Evolutionary conservation across 495 filamentous ascomycete genomes (phyloP).

Genomic region (Astrothelium macrocarpum): DNA sequence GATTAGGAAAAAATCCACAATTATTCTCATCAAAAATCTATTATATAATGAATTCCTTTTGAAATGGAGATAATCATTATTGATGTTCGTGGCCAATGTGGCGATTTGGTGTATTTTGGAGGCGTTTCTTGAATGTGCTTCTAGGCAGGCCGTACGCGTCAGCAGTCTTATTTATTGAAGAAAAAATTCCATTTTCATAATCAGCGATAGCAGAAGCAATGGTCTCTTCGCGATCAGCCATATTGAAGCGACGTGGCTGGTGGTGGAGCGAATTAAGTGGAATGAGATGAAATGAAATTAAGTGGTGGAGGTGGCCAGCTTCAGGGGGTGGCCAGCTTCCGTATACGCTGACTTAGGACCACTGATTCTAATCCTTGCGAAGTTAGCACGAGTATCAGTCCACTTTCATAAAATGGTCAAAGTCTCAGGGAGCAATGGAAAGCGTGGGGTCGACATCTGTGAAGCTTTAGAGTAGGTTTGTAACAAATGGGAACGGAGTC

Average conservation of each 20-base stretch:
- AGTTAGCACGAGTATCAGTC: no score
- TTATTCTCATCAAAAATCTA: neutral
- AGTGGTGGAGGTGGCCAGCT: neutral
- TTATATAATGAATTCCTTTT: neutral
- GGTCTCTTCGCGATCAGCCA: neutral
- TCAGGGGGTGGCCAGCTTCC: neutral
- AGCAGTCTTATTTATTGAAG: neutral
- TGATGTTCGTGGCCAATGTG: neutral
- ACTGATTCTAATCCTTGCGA: no score
- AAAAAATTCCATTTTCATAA: neutral
- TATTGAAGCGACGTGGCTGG: neutral
- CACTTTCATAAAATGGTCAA: no score
- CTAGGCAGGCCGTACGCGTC: neutral
- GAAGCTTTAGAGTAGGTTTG: no score
- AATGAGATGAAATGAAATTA: neutral
- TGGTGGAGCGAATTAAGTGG: neutral
- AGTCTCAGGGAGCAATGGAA: no score
- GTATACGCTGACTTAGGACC: neutral
- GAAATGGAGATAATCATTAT: neutral
- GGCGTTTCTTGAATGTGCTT: neutral
- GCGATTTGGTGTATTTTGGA: neutral
- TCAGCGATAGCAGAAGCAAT: neutral
- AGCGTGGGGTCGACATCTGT: no score
- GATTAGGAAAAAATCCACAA: neutral
- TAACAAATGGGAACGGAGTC: no score